Percentiles rank a stretch among this genome's conserved stretches.
Evolutionary conservation across 768 basidiomycete genomes (phyloP).

Genomic region (Collybia sp.): DNA sequence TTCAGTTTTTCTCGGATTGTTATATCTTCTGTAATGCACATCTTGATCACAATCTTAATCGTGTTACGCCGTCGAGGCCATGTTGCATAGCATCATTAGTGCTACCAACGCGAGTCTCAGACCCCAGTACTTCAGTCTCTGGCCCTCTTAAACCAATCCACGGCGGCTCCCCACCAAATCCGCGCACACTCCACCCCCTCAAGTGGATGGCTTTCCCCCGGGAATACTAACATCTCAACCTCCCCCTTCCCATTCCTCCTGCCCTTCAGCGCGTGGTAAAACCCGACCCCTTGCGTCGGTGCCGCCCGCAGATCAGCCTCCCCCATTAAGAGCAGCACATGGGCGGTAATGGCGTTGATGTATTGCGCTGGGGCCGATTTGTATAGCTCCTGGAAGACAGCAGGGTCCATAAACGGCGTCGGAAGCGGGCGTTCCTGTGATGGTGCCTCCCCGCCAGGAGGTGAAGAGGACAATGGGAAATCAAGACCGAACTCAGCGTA

Average conservation of each 20-base stretch:
- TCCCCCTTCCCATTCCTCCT: constrained; percentile 18
- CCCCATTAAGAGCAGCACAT: constrained; percentile 58
- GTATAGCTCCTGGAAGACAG: constrained; percentile 38
- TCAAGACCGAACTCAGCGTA: constrained; percentile 40
- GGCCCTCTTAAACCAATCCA: constrained; percentile 40
- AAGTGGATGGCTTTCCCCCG: constrained; percentile 57
- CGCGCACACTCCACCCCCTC: constrained; percentile 59
- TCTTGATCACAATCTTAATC: too few species aligned
- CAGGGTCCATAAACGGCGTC: constrained; percentile 37
- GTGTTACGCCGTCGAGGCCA: too few species aligned
- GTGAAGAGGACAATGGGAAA: constrained; percentile 32
- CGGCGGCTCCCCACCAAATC: constrained; percentile 44
- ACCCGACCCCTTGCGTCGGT: constrained; percentile 55
- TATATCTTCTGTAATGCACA: too few species aligned
- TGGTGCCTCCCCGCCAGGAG: constrained; percentile 9
- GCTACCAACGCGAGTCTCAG: background rate
- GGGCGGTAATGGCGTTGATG: constrained; percentile 43
- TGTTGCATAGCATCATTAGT: too few species aligned
- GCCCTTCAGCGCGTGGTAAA: constrained; percentile 63
- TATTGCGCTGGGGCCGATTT: constrained; percentile 52
- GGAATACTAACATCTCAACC: constrained; percentile 59
- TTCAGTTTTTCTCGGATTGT: too few species aligned
- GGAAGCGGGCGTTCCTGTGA: background rate
- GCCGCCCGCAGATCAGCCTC: constrained; percentile 58
- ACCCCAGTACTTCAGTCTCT: background rate